Evolutionary conservation across 1,284 basidiomycete genomes (phyloP).

Genomic region (Rhizoctonia solani): DNA sequence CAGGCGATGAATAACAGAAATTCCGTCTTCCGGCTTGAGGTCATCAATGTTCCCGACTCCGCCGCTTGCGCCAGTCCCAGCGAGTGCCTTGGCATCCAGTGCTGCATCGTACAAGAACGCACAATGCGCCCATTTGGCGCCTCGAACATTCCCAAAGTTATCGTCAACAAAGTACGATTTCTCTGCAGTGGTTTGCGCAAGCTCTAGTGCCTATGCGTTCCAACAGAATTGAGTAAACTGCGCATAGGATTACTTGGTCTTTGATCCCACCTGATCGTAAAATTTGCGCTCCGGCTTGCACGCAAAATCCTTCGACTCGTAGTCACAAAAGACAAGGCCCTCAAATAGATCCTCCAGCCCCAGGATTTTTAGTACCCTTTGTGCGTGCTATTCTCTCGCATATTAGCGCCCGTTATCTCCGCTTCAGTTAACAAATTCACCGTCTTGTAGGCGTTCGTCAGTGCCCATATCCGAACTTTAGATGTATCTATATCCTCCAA

Average conservation of each 20-base stretch:
- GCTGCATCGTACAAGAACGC: constrained; percentile 36
- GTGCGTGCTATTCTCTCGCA: constrained; percentile 64
- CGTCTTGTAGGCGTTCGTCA: constrained; percentile 79
- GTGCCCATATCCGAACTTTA: constrained; percentile 77
- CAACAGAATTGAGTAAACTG: background rate
- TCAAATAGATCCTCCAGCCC: constrained; percentile 76
- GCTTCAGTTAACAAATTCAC: constrained; percentile 51
- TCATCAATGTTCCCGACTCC: constrained; percentile 59
- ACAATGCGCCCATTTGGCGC: constrained; percentile 60
- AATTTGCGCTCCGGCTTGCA: constrained; percentile 83
- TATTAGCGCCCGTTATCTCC: constrained; percentile 11
- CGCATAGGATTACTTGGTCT: constrained; percentile 1
- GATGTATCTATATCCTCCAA: constrained; percentile 78
- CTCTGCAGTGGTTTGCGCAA: constrained; percentile 60
- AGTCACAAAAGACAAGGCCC: constrained; percentile 82
- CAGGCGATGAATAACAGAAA: constrained; percentile 55
- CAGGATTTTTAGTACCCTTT: constrained; percentile 76
- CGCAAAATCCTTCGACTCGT: constrained; percentile 65
- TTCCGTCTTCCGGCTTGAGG: constrained; percentile 52
- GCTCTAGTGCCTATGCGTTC: constrained; percentile 59
- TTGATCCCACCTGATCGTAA: constrained; percentile 58
- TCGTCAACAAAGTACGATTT: constrained; percentile 80
- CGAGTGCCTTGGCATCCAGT: constrained; percentile 17
- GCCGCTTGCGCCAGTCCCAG: constrained; percentile 48
- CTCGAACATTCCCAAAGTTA: constrained; percentile 57